Evolutionary conservation across 495 filamentous ascomycete species (phyloP), one percentile per base, ranked within the genome.

Genomic region (Xylaria nigripes): DNA sequence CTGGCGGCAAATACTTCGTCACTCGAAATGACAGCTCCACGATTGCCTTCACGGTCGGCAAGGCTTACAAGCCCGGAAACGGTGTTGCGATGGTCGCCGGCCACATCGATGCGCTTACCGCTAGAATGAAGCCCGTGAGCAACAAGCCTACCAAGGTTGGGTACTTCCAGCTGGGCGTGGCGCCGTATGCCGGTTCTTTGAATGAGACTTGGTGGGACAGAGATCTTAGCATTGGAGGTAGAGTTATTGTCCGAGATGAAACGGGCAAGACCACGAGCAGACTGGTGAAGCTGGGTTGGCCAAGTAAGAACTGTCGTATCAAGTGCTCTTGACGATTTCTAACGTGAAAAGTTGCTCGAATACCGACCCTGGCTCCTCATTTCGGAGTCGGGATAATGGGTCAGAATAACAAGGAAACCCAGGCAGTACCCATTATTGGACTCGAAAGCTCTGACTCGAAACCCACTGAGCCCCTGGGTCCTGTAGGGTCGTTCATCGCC

Each of bases 181-280:
- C 93, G 3, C 93, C 87, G 0, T 98, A 96, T 65, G 93, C 90
- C 10, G 90, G 93, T 30, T 89, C 73, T 19, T 69, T 96, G 49
- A 90, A 91, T 58, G 72, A 71, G 49, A 95, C 91, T 2, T 95
- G 91, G 91, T 95, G 88, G 89, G 91, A 95, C 72, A 78, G 92
- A 15, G 93, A 98, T 71, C 78, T 98, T 38, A 84, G 86, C 45
- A 85, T 96, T 59, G 93, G 89, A 45, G 93, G 93, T 9, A 78
- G 88, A 38, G 91, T 98, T 7, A 74, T 96, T 30, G 83, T 96
- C 21, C 86, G 84, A 60, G 82, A 94, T 55, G 62, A 75, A 2
- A 81, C 79, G 2, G 89, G 87, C 56, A 96, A 91, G 78, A 86
- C 94, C 25, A 78, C 83, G 45, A 82, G 78, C 36, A 90, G 85